phyloP scores from a whole-genome alignment of 352 stramenopile species.

The Globisporangium echinulatum region DNA sequence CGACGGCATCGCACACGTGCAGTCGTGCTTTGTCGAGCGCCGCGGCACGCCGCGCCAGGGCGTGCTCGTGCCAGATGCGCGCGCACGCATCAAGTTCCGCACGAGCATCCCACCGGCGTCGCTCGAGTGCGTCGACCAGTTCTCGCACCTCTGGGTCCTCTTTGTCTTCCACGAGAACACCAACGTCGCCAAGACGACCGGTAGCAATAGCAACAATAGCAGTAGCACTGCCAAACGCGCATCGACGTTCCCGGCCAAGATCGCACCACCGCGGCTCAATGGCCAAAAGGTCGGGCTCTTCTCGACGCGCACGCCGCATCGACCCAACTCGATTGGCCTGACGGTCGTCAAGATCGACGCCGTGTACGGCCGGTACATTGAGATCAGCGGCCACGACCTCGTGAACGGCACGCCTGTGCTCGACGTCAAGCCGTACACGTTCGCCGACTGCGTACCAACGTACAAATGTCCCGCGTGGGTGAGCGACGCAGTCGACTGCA shows the following conservation, averaged over 20 bases:
- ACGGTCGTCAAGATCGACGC: conserved; percentile 88
- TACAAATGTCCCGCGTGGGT: conserved; percentile 69
- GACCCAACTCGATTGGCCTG: conserved; percentile 93
- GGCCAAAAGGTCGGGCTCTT: conserved; percentile 92
- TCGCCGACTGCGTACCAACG: conserved; percentile 57
- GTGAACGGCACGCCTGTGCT: conserved; percentile 96
- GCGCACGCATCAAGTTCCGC: conserved; percentile 71
- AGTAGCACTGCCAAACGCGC: conserved; percentile 23
- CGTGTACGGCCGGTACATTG: conserved; percentile 71
- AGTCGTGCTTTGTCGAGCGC: conserved; percentile 85
- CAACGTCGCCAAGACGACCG: conserved; percentile 45
- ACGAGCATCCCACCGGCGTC: conserved; percentile 63
- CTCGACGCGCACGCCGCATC: conserved; percentile 95
- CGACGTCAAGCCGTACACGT: conserved; percentile 98
- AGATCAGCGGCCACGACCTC: conserved; percentile 92
- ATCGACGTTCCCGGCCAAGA: conserved; percentile 74
- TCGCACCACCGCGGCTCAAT: conserved; percentile 60
- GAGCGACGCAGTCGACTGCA: conserved; percentile 39
- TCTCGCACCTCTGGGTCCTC: conserved; percentile 88
- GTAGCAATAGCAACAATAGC: not conserved
- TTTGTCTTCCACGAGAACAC: conserved; percentile 92
- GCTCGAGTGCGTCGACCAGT: conserved; percentile 80
- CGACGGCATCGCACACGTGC: conserved; percentile 58
- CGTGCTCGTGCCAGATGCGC: conserved; percentile 52
- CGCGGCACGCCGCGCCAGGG: conserved; percentile 82